Base-by-base conservation (phyloP, 495 filamentous ascomycete genomes). In the Tuber microsphaerosporum region DNA sequence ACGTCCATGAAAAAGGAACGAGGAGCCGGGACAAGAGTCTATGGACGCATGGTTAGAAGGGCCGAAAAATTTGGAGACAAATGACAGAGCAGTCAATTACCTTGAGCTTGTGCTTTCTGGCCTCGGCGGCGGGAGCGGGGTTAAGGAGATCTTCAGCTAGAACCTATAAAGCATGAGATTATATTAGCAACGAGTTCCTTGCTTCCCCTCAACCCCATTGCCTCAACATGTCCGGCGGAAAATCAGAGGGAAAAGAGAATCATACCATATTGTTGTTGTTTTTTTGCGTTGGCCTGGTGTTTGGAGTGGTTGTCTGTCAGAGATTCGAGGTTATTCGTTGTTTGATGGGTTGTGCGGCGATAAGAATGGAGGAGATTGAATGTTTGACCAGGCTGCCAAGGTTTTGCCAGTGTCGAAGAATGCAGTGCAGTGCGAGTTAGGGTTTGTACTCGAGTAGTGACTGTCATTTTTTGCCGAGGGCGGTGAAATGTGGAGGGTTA, bases 1-100 rank as follows among this genome's bases (percentile, higher is more conserved):
- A 99, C 95, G 83, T 99, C 95, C 95, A 99, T 99, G 90, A 99
- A 99, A 91, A 98, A 99, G 82, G 94, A 97, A 83, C 95, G 93
- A 78, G 95, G 95, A 75, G 90, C 91, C 82, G 95, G 95, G 84
- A 99, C 95, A 83, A 99, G 91, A 74, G 89, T 92, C 95, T 97
- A 81, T 75, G 65, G 19, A 75, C 61, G 74, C n/a, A 17, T 41
- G n/a, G 37, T 79, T 72, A 79, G 69, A 43, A 71, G 65, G 44
- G 41, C 12, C 76, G 84, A 77, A 85, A 79, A 70, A 79, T 73
- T 74, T 34, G 34, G 71, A 26, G n/a, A 26, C 22, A 43, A 65
- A 31, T 70, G 14, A 42, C 61, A n/a, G 74, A n/a, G 74, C 76
- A 87, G 84, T 65, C 26, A 3, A 65, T 17, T 92, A 97, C 94